Evolutionary conservation across 306 rosid species (phyloP).

Genomic region (Echinosophora koreensis): DNA sequence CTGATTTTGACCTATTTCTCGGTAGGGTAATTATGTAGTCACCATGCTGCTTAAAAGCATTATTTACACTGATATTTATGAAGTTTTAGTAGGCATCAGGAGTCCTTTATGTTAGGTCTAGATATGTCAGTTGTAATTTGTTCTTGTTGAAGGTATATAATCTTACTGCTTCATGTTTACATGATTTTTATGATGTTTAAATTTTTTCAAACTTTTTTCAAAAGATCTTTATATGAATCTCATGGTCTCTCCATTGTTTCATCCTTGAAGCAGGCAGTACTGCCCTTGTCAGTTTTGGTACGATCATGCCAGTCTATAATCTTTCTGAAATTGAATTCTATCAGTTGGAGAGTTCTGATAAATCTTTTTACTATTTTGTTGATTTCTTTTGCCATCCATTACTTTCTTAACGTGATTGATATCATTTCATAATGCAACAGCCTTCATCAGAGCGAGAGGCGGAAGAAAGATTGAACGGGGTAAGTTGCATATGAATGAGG

Average conservation of each 20-base stretch:
- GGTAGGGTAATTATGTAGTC: conserved; percentile 24
- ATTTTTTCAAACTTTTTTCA: not conserved
- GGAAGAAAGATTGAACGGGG: conserved; percentile 77
- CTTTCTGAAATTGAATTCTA: conserved; percentile 7
- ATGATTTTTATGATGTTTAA: conserved; percentile 13
- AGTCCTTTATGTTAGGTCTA: conserved; percentile 32
- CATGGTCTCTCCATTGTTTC: conserved; percentile 19
- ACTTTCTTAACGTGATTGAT: conserved; percentile 34
- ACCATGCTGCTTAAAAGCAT: conserved; percentile 36
- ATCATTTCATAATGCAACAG: conserved; percentile 50
- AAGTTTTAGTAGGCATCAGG: conserved; percentile 21
- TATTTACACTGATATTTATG: not conserved
- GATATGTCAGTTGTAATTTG: conserved; percentile 7
- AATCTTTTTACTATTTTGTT: conserved; percentile 32
- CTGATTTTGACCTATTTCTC: conserved; percentile 31
- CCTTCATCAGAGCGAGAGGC: conserved; percentile 86
- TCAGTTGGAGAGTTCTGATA: conserved; percentile 23
- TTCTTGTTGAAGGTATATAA: conserved; percentile 1
- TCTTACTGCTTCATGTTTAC: conserved; percentile 29
- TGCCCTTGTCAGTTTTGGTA: not conserved
- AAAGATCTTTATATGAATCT: conserved; percentile 23
- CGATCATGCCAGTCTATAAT: not conserved
- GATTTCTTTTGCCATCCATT: conserved; percentile 16
- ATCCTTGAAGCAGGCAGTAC: conserved; percentile 20
- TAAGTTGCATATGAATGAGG: conserved; percentile 63